Evolutionary conservation across 2,329 filamentous ascomycete genomes (phyloP).

Genomic region (Curvularia spicifera): DNA sequence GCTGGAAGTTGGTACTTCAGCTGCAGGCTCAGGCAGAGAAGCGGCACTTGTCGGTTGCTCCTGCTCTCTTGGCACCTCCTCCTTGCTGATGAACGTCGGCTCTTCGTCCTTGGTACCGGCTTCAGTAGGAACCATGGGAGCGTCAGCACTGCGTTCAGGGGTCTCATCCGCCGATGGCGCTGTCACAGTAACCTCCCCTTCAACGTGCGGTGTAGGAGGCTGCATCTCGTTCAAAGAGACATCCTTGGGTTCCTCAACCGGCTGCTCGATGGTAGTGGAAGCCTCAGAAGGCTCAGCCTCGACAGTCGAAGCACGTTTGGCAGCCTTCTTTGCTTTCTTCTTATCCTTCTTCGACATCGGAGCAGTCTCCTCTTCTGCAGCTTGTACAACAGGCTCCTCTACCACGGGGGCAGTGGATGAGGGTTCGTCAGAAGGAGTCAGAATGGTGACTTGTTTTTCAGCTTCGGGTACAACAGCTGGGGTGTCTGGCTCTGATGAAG

Average conservation of each 20-base stretch:
- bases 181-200: neutral
- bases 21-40: neutral
- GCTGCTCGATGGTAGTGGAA: neutral
- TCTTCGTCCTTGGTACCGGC: neutral
- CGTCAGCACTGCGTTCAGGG: neutral
- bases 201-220: neutral
- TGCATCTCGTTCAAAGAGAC: neutral
- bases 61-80: neutral
- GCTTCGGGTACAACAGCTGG: neutral
- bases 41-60: neutral
- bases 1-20: neutral
- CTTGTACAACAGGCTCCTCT: slow-evolving; percentile 2
- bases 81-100: neutral
- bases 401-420: neutral
- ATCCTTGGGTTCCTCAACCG: neutral
- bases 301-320: slow-evolving; percentile 19
- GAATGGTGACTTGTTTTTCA: neutral
- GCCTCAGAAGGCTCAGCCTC: slow-evolving; percentile 12
- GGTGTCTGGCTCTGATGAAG: neutral
- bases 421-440: neutral
- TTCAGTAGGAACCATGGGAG: neutral
- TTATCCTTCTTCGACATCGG: slow-evolving; percentile 29
- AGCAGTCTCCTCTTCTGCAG: slow-evolving; percentile 13
- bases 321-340: slow-evolving; percentile 34
- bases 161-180: neutral